These are phyloP conservation scores for Funneliformis geosporum DNA, from an alignment of 192 early-diverging fungal species.

Conservation along the genomic window DNA sequence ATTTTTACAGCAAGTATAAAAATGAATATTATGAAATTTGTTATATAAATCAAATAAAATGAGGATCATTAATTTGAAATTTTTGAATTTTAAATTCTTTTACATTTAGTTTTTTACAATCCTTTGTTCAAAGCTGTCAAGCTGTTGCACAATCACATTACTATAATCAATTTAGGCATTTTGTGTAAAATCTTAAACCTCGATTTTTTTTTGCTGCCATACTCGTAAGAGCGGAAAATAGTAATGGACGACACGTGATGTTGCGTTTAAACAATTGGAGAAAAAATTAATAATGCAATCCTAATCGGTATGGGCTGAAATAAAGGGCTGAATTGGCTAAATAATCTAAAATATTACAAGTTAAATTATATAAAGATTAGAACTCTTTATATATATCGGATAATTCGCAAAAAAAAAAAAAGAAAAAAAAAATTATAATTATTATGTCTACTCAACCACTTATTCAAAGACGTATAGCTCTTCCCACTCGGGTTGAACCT, in stretches of 20 bases:
- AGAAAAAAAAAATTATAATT: neutral
- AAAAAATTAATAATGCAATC: neutral
- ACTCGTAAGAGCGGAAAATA: neutral
- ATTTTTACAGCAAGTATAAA: too few species aligned
- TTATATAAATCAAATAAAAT: too few species aligned
- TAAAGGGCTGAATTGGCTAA: neutral
- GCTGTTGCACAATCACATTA: too few species aligned
- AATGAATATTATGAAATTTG: too few species aligned
- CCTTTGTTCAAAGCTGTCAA: too few species aligned
- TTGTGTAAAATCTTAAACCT: too few species aligned
- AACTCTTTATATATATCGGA: neutral
- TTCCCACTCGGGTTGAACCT: slow-evolving; percentile 80
- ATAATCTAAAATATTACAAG: neutral
- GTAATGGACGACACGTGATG: neutral
- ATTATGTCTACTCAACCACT: slow-evolving; percentile 31
- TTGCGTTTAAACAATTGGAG: neutral
- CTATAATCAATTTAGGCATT: too few species aligned
- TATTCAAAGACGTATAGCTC: slow-evolving; percentile 67
- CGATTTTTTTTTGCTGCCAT: too few species aligned
- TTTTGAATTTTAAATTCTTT: too few species aligned
- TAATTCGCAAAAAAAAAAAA: neutral
- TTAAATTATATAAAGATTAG: neutral
- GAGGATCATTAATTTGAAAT: too few species aligned
- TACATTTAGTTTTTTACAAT: too few species aligned
- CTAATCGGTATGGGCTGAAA: neutral